Conservation (phyloP, 257 asterid species). For the Gentiana macrophylla region DNA sequence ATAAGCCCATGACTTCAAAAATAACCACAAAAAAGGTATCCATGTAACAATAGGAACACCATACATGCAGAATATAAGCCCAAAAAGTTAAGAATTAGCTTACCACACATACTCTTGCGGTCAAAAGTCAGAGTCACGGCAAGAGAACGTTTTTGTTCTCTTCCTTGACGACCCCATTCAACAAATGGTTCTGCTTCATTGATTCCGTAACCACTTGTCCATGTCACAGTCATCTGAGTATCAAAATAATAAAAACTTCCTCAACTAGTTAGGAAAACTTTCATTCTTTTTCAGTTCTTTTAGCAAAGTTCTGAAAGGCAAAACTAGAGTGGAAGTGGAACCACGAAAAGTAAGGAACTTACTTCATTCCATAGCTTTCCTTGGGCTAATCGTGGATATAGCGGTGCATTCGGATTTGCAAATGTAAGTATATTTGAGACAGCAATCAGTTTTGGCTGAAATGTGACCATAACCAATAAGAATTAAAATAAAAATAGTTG, state of each 20-base stretch:
- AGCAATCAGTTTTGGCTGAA: slow-evolving; percentile 74
- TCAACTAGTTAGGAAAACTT: background rate
- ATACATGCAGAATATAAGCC: no score
- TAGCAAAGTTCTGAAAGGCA: no score
- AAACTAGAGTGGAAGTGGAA: no score
- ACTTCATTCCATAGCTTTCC: slow-evolving; percentile 83
- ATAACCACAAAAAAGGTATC: no score
- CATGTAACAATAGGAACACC: no score
- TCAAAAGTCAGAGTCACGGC: slow-evolving; percentile 76
- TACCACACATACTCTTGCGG: slow-evolving; percentile 78
- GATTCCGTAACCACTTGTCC: slow-evolving; percentile 76
- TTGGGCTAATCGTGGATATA: slow-evolving; percentile 84
- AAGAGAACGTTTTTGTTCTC: slow-evolving; percentile 33
- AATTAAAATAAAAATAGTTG: background rate
- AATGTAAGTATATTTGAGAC: slow-evolving; percentile 50
- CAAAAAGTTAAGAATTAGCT: slow-evolving; percentile 4
- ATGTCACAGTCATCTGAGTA: slow-evolving; percentile 76
- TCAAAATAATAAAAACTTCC: slow-evolving; percentile 10
- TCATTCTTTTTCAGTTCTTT: no score
- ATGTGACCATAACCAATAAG: background rate
- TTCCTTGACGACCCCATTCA: slow-evolving; percentile 70
- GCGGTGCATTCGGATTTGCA: slow-evolving; percentile 69
- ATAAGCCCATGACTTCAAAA: no score
- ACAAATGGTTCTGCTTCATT: slow-evolving; percentile 56
- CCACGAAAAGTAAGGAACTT: slow-evolving; percentile 13